Conservation (phyloP, 2,329 filamentous ascomycete genomes). For the Lithohypha guttulata region DNA sequence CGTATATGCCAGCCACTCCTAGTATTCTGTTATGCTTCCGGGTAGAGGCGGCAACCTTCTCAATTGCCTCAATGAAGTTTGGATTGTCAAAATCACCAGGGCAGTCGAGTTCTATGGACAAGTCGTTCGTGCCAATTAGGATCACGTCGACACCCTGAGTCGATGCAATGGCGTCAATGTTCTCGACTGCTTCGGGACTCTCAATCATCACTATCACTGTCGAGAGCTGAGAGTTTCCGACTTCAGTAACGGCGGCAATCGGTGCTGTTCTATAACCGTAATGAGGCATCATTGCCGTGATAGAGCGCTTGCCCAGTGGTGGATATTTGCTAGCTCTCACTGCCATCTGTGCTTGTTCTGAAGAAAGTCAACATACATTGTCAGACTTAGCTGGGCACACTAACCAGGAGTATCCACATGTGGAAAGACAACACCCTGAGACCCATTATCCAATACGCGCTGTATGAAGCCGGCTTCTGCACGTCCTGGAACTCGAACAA, state of each 20-base stretch:
- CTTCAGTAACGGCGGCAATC: neutral
- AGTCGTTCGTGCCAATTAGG: constrained; percentile 13
- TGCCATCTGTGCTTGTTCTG: constrained; percentile 10
- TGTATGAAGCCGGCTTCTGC: constrained; percentile 25
- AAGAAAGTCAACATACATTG: neutral
- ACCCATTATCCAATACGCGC: constrained; percentile 12
- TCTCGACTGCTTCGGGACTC: constrained; percentile 8
- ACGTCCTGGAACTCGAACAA: constrained; percentile 17
- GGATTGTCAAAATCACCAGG: constrained; percentile 10
- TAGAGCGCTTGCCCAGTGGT: constrained; percentile 11
- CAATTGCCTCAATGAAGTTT: constrained; percentile 2
- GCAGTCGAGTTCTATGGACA: constrained; percentile 10
- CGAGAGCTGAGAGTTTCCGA: constrained; percentile 7
- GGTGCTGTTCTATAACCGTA: constrained; percentile 6
- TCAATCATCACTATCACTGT: constrained; percentile 16
- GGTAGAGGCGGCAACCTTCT: neutral
- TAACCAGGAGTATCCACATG: constrained; percentile 13
- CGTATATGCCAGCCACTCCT: constrained; percentile 5
- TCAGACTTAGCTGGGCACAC: neutral
- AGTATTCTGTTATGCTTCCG: constrained; percentile 6
- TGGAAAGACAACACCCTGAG: constrained; percentile 13
- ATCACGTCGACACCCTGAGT: constrained; percentile 13
- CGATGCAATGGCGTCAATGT: constrained; percentile 12
- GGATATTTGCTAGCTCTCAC: constrained; percentile 10
- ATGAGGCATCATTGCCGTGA: constrained; percentile 12